Base-by-base conservation (phyloP, 129 eudicot species). In the Flaveria ramosissima region DNA sequence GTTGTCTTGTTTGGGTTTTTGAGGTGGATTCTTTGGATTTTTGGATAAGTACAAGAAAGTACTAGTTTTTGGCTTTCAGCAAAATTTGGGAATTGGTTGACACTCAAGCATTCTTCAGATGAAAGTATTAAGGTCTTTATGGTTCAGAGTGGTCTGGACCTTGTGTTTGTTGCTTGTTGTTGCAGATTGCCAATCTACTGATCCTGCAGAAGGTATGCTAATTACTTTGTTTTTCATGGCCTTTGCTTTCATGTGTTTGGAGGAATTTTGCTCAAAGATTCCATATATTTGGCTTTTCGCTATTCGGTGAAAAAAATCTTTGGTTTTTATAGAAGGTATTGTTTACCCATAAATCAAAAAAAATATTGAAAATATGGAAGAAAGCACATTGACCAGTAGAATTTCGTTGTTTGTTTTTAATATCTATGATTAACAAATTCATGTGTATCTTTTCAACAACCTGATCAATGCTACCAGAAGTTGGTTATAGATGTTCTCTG, bases 181-280 rank as follows among this genome's bases (percentile, higher is more conserved):
- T 68, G 83, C 82, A 6, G 76, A 85, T 19, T 9, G 85, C 72
- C 88, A 89, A 74, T 12, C 66, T 56, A 89, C 95, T 17, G 79
- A 85, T 70, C 95, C 92, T 41, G 36, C 53, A 1, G 97, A 92
- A 92, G 97, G 97, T 91, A 77, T 52, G 17, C 56, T 70, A 14
- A 24, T 59, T 23, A 10, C 20, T 72, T 16, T 76, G 15, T 23
- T 52, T 53, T 66, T 6, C 23, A 45, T 60, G 70, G 3, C 68
- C 2, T 56, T 55, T 52, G 17, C 60, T 72, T 19, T 55, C 16
- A 52, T 45, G 52, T 52, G 32, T 10, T 5, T 75, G 61, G 17
- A 41, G 16, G 55, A 61, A 47, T 61, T 61, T 46, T 45, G 71
- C 51, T 75, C 19, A 30, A 26, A 55, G 53, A 70, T 42, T 43